Base-by-base conservation (phyloP, 169 alveolate species). In the Cryptosporidium baileyi region DNA sequence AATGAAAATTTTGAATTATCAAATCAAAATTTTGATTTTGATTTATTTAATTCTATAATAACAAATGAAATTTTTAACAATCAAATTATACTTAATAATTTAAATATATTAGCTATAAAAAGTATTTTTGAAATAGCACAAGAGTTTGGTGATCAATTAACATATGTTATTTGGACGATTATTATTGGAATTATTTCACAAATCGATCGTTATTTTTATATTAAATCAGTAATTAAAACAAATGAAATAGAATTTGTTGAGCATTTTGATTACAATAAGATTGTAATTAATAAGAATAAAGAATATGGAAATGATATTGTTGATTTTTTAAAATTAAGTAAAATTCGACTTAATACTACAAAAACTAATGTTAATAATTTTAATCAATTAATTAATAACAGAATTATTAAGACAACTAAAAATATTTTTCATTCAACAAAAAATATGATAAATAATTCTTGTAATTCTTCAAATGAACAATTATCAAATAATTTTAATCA, bases 101-200 rank as follows among this genome's bases (percentile, higher is more conserved):
- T 38, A 30, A 65, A 65, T 26, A 28, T 65, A 45, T 54, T 44
- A 30, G 81, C 81, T 45, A 65, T 65, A 15, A 65, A 65, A 32
- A 15, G 62, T 8, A 44, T 65, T 28, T 65, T 65, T 28, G 81
- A 65, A 40, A 44, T 65, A 11, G n/a, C 49, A 4, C 38, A 47
- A 15, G 40, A 28, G 24, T 65, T 19, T 38, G 81, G 81, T 3
- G 43, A 65, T 32, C 11, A 19, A 45, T 1, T 65, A n/a, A 54
- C 81, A 8, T 47, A 28, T 49, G n/a, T 65, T 2, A 7, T 49
- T 19, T 65, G 81, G 81, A 44, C 47, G 30, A 65, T 65, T 9
- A 34, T 47, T 0, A 36, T 65, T 36, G 81, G 62, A 51, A 65
- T 65, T n/a, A 30, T 65, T 15, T 65, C 81, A 3, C 81, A 65